Evolutionary conservation across 2,329 filamentous ascomycete genomes (phyloP), one percentile per base, ranked within the genome.

Genomic region (Colletotrichum endophyticum): DNA sequence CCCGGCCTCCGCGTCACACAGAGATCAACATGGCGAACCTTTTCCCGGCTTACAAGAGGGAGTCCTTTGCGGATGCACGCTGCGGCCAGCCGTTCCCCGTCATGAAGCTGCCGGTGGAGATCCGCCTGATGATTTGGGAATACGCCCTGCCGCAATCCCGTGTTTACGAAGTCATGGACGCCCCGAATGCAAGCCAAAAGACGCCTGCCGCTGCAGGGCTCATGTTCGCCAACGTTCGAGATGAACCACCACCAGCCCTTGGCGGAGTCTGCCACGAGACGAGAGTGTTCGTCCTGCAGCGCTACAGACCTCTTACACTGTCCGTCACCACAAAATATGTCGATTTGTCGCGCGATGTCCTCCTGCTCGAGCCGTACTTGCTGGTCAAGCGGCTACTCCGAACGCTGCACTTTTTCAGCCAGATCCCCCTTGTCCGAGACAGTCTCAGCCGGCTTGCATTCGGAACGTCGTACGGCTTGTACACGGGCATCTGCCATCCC

Each of bases 341-440:
- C 76, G 86, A 89, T 77, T 83, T 88, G 12, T 82, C 83, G 34
- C 85, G 87, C 39, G 87, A 89, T 76, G 84, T 89, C 49, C 80
- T 89, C 39, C 81, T 89, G 28, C 84, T 89, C 39, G 87, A 89
- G 78, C 87, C 87, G 2, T 89, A 88, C 78, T 82, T 89, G 11
- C 85, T 88, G 66, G 85, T 88, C 78, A 87, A 88, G 80, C 83
- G 86, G 66, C 82, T 89, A 25, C 83, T 88, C 76, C 87, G 87
- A 57, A 86, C 87, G 19, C 81, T 89, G 61, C 84, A 86, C 34
- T 86, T 88, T 66, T 84, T 89, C 80, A 85, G 85, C 79, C 86
- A 88, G 80, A 85, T 89, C 63, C 84, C 87, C 22, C 82, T 86
- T 7, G 81, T 89, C 36, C 84, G 86, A 32, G 85, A 87, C 70